A percentile compares a stretch with the other conserved stretches of the same genome.
Evolutionary conservation across 2,329 filamentous ascomycete genomes (phyloP).

Genomic region (Botryotinia convoluta): DNA sequence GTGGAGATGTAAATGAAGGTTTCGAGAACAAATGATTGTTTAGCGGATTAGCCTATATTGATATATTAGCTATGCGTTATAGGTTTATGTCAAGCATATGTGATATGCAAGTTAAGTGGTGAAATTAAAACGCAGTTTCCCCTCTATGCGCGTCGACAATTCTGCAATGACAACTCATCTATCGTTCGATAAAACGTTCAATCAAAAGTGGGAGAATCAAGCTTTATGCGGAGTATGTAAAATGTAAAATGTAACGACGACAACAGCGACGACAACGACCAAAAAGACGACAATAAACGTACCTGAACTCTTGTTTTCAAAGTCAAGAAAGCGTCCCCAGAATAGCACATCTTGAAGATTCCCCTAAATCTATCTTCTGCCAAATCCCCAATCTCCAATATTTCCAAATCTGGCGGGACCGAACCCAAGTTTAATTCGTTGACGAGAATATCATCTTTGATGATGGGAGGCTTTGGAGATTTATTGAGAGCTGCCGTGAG

Average conservation of each 20-base stretch:
- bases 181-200: neutral
- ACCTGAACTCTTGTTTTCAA: slow-evolving; percentile 93
- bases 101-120: neutral
- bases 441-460: slow-evolving; percentile 98
- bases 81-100: slow-evolving; percentile 25
- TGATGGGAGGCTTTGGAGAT: slow-evolving; percentile 95
- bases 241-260: neutral
- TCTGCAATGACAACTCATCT: slow-evolving; percentile 13
- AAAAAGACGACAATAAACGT: slow-evolving; percentile 40
- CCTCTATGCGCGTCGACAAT: slow-evolving; percentile 7
- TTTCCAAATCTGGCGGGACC: slow-evolving; percentile 91
- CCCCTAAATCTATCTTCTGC: slow-evolving; percentile 95
- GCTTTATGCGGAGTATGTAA: slow-evolving; percentile 8
- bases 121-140: neutral
- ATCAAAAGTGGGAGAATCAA: slow-evolving; percentile 14
- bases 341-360: slow-evolving; percentile 99
- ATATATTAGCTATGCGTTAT: slow-evolving; percentile 50
- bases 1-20: slow-evolving; percentile 86
- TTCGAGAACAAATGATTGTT: slow-evolving; percentile 94
- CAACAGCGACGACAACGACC: neutral
- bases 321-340: slow-evolving; percentile 91
- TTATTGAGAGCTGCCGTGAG: slow-evolving; percentile 96
- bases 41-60: slow-evolving; percentile 77
- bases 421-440: slow-evolving; percentile 96
- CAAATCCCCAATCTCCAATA: slow-evolving; percentile 94